Evolutionary conservation across 306 rosid genomes (phyloP), one percentile per base, ranked within the genome.

Genomic region (Vigna reflexopilosa): DNA sequence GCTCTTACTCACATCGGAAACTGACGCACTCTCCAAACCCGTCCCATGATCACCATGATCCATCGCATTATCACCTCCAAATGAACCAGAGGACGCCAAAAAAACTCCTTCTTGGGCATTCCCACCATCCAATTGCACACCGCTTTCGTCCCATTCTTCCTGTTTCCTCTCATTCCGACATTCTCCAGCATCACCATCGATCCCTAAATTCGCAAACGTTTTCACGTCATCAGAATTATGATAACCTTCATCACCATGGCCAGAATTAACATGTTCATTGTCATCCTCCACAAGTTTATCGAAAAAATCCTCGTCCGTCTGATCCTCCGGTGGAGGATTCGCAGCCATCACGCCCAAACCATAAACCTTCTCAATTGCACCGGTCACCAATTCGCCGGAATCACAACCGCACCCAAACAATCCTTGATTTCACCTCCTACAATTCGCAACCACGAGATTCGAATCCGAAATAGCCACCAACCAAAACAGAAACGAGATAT

Each of bases 291-390:
- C 96, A 82, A 93, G 81, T 82, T 90, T 91, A 84, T 93, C 98
- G 52, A 93, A 93, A 83, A 93, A 93, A 85, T 91, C 98, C 80
- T 85, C 98, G 51, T 91, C 98, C 54, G 97, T 91, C 57, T 90
- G 93, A 89, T 93, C 98, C 93, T 93, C 98, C 96, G 86, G 88
- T 75, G 96, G 93, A 93, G 96, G 97, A 90, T 85, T 87, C 45
- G 97, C 79, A 86, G 96, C 97, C 98, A 93, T 93, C 82, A 57
- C 40, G 36, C 42, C 80, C 75, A 79, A 81, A 70, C 90, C 88
- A 62, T 57, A 77, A 45, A 13, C 82, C 85, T 82, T 75, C 59
- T 47, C 4, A 67, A 85, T 69, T 63, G 50, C 72, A 49, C 63
- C 72, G 54, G 19, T 67, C 16, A 70, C 12, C 51, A 56, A 76